A percentile compares a stretch with the other conserved stretches of the same genome.
Evolutionary conservation across 2,329 filamentous ascomycete species (phyloP).

Genomic region (Microsporum audouinii): DNA sequence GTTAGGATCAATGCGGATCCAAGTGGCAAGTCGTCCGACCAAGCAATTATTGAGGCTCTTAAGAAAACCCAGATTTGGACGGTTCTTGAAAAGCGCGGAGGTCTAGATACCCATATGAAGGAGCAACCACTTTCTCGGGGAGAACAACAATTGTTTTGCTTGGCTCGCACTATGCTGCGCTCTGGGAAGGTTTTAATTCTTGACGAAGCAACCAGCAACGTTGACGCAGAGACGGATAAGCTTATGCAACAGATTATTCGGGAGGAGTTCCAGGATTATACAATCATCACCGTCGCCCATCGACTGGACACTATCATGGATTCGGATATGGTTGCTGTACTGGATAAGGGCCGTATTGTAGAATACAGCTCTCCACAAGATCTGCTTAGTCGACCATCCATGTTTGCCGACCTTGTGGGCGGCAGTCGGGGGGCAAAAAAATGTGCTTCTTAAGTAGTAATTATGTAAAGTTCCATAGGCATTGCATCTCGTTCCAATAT

Average conservation of each 20-base stretch:
- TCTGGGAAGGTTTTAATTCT: conserved; percentile 93
- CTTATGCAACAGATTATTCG: conserved; percentile 52
- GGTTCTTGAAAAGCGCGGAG: background rate
- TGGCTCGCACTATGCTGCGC: conserved; percentile 83
- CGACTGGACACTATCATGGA: conserved; percentile 51
- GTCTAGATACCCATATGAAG: background rate
- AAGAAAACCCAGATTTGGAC: background rate
- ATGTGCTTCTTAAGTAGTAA: too few relatives aligned
- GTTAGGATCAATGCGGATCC: conserved; percentile 1
- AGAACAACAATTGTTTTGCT: conserved; percentile 82
- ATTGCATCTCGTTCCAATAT: too few relatives aligned
- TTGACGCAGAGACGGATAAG: conserved; percentile 55
- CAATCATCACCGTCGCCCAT: conserved; percentile 95
- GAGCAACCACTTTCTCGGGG: conserved; percentile 71
- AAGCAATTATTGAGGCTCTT: background rate
- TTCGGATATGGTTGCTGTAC: conserved; percentile 77
- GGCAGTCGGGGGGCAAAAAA: too few relatives aligned
- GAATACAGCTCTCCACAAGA: background rate
- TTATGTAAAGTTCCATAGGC: too few relatives aligned
- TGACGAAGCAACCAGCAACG: conserved; percentile 46
- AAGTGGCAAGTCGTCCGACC: background rate
- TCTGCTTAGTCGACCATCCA: background rate
- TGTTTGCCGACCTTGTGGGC: too few relatives aligned
- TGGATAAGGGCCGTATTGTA: conserved; percentile 57
- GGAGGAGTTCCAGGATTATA: conserved; percentile 68